Evolutionary conservation across 2,329 filamentous ascomycete species (phyloP), one percentile per base, ranked within the genome.

Genomic region (Metarhizium brunneum): DNA sequence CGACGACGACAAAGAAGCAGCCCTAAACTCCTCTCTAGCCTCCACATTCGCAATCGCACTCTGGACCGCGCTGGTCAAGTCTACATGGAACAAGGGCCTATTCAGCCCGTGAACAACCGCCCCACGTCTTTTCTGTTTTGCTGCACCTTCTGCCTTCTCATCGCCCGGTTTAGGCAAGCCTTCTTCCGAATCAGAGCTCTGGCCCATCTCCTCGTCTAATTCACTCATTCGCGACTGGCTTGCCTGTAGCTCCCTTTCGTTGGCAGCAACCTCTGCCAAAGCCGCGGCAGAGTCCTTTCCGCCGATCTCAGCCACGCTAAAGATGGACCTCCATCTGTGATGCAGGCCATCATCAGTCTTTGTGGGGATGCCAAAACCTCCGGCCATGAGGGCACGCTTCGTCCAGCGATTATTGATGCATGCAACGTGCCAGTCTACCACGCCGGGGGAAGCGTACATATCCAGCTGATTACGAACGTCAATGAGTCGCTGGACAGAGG

Each of bases 371-470:
- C 92, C 92, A 65, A 97, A 97, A 13, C 92, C 92, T 29, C 88
- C 92, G 2, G 88, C 84, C 4, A 86, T 87, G 47, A 97, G 84
- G 4, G 90, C 92, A 36, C 91, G 87, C 75, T 96, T 96, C 29
- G 91, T 92, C 92, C 92, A 96, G 50, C 66, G 62, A 76, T 94
- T 96, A 73, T 86, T 91, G 74, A 97, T 88, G 71, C 85, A 87
- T n/a, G 92, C 90, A 60, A 97, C 86, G 71, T 97, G 94, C 92
- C 92, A 97, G 68, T 96, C 90, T 4, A 97, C 92, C 2, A 80
- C 77, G 20, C 91, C 84, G 0, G 92, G 92, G 0, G 86, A 71
- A 1, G 90, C 82, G 67, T 96, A 95, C 20, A 84, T 80, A 69
- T 96, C 92, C 30, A 97, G 84, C 68, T 96, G 92, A 69, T 96